Conservation (phyloP, 2,329 filamentous ascomycete genomes). For the Colletotrichum abscissum region DNA sequence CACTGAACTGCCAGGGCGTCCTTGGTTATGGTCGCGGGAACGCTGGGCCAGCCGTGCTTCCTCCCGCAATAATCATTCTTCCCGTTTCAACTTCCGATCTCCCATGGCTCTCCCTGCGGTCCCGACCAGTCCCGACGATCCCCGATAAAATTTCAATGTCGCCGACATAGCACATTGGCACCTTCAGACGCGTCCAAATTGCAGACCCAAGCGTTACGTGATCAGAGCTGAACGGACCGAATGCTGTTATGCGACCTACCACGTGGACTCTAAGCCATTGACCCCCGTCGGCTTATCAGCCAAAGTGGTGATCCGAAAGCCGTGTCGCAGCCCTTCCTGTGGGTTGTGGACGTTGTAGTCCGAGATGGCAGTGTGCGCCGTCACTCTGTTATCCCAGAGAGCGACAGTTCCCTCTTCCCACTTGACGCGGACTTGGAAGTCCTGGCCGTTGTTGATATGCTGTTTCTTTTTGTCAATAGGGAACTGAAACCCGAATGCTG, state of each 20-base stretch:
- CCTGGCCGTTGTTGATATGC: slow-evolving; percentile 66
- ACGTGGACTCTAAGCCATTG: slow-evolving; percentile 49
- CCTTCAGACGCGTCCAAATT: slow-evolving; percentile 6
- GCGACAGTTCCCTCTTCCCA: slow-evolving; percentile 75
- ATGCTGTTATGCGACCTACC: slow-evolving; percentile 39
- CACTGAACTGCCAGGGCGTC: background rate
- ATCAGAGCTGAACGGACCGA: slow-evolving; percentile 3
- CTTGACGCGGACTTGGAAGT: slow-evolving; percentile 75
- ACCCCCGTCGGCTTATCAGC: slow-evolving; percentile 52
- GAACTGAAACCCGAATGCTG: background rate
- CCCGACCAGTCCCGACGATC: background rate
- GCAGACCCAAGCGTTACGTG: slow-evolving; percentile 1
- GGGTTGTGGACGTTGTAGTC: slow-evolving; percentile 55
- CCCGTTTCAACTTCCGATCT: slow-evolving; percentile 18
- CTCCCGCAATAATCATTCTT: slow-evolving; percentile 11
- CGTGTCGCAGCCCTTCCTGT: slow-evolving; percentile 53
- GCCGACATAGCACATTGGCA: background rate
- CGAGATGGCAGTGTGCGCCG: slow-evolving; percentile 55
- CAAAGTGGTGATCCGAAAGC: slow-evolving; percentile 53
- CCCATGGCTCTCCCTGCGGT: background rate
- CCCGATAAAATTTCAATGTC: background rate
- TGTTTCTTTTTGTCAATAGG: slow-evolving; percentile 9
- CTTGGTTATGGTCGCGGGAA: background rate
- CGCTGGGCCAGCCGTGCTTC: background rate
- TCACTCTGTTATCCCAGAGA: slow-evolving; percentile 75